These are phyloP conservation scores for Fraxinus albicans DNA, from an alignment of 305 asterid species.

Conservation along the genomic window DNA sequence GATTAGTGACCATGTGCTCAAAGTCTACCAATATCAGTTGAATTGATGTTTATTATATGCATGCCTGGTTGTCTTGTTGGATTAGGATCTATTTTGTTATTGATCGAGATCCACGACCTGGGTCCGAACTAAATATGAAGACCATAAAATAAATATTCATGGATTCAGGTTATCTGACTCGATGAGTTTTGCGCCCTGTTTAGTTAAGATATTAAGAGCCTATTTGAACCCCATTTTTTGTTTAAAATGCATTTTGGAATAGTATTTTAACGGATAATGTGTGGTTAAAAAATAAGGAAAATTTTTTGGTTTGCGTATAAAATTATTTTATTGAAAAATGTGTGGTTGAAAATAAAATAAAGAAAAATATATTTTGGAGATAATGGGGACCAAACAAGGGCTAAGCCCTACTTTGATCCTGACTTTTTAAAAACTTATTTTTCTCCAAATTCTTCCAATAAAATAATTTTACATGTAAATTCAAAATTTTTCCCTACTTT, in stretches of 20 bases:
- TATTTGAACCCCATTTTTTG: too few species aligned
- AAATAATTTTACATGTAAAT: too few species aligned
- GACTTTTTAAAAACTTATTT: too few species aligned
- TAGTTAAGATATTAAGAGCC: not conserved
- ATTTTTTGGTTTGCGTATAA: too few species aligned
- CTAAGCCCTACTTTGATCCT: not conserved
- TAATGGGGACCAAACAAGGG: too few species aligned
- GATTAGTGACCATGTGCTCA: not conserved
- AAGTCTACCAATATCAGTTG: conserved; percentile 12
- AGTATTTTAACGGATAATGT: too few species aligned
- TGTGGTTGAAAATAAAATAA: too few species aligned
- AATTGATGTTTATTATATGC: conserved; percentile 5
- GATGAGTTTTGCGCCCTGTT: not conserved
- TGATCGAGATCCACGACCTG: not conserved
- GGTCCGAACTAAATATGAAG: not conserved
- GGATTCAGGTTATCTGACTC: not conserved
- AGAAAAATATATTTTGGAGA: too few species aligned
- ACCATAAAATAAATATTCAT: not conserved
- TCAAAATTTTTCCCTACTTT: too few species aligned
- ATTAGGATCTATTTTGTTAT: not conserved
- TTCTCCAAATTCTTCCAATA: not conserved
- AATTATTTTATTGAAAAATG: too few species aligned
- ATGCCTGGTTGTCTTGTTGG: not conserved
- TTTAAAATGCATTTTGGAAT: too few species aligned
- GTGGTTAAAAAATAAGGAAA: too few species aligned